Conservation (phyloP, 108 stramenopile genomes). For the Fistulifera pelliculosa region DNA sequence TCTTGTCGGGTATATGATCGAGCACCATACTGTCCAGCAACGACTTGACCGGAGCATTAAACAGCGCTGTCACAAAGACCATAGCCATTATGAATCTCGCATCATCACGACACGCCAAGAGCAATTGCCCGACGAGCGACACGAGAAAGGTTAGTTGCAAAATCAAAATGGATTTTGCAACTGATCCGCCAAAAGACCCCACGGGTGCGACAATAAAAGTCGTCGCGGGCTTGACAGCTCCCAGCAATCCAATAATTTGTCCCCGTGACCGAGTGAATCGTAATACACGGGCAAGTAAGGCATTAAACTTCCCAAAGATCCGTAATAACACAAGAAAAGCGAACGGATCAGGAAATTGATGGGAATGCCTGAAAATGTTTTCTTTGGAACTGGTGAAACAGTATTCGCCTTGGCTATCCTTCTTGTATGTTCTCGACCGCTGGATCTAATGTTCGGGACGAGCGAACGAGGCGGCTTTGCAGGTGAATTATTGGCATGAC, state of each 20-base stretch:
- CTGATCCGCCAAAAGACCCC: conserved; percentile 85
- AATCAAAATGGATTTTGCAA: conserved; percentile 65
- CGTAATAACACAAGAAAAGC: conserved; percentile 87
- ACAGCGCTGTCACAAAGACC: conserved; percentile 80
- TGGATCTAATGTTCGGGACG: no score
- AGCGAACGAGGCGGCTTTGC: no score
- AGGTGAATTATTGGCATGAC: no score
- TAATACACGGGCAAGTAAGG: conserved; percentile 95
- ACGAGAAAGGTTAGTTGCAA: conserved; percentile 82
- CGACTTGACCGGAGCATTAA: conserved; percentile 92
- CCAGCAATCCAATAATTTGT: conserved; percentile 82
- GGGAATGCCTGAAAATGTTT: no score
- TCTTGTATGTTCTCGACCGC: no score
- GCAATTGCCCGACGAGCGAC: conserved; percentile 63
- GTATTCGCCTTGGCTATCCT: no score
- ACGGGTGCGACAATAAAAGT: conserved; percentile 90
- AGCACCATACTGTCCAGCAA: conserved; percentile 90
- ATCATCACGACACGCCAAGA: conserved; percentile 47
- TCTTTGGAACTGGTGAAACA: no score
- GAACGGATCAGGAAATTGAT: conserved; percentile 44
- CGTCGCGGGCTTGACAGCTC: conserved; percentile 87
- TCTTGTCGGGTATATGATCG: conserved; percentile 45
- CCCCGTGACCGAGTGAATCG: conserved; percentile 84
- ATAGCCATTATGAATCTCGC: conserved; percentile 56
- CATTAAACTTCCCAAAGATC: conserved; percentile 78